Evolutionary conservation across 208 protist species (phyloP), one percentile per base, ranked within the genome.

Genomic region (Strigomonas culicis): DNA sequence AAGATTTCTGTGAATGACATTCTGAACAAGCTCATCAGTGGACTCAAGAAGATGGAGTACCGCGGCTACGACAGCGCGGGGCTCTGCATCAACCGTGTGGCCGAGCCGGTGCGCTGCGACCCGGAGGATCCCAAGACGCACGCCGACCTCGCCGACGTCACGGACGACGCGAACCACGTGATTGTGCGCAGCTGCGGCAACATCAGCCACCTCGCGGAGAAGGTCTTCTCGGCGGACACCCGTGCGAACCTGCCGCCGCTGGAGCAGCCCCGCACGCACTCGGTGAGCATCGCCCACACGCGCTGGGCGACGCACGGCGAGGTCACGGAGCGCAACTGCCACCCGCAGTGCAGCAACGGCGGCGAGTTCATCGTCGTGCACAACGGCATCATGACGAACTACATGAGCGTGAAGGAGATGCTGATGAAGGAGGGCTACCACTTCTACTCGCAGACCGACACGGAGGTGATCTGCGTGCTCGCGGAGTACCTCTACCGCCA

Each of bases 321-420:
- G 21, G 94, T 97, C 8, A 89, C 77, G 28, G 83, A 92, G 59
- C n/a, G 57, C n/a, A 99, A 99, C 75, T 90, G 90, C 56, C 97
- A 98, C 67, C 97, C 97, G 22, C 91, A 97, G 55, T 53, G 79
- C 47, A 91, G 84, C 70, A 89, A 91, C 57, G 62, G 79, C 11
- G 68, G 73, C 34, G 55, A 77, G 47, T 97, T 98, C 53, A 73
- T 79, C 2, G 75, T 98, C 2, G 94, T 98, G 53, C 96, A 98
- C 86, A 99, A 98, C 71, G 97, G 97, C 39, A 98, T 99, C 59
- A 96, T 98, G 70, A 96, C 90, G 31, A 99, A 99, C 89, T 96
- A 86, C 62, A 74, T 76, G 46, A 67, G 70, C 19, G 68, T 98
- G 25, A 91, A 90, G 68, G 51, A 91, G 63, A 56, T 88, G 36